These are phyloP conservation scores for Trichomonas vaginalis DNA, from an alignment of 208 protist species.

Conservation along the genomic window DNA sequence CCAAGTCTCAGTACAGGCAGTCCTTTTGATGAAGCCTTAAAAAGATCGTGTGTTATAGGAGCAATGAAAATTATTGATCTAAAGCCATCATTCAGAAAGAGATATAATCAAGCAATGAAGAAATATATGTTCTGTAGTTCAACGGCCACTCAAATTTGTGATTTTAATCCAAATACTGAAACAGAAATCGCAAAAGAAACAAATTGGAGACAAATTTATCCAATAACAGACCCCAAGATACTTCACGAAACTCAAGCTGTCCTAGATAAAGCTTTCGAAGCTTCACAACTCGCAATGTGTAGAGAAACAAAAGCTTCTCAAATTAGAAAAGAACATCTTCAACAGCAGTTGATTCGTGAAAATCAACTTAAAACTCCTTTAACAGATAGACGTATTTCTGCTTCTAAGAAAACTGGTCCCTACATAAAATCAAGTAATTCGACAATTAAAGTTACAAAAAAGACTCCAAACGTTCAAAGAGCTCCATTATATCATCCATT, in stretches of 20 bases:
- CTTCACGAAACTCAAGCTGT: neutral
- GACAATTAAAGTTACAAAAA: neutral
- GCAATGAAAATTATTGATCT: conserved; percentile 28
- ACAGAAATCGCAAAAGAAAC: neutral
- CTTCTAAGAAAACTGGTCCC: neutral
- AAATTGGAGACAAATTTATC: neutral
- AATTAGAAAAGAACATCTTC: neutral
- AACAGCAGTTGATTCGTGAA: neutral
- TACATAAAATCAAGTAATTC: neutral
- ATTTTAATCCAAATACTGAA: neutral
- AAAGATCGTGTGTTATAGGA: conserved; percentile 19
- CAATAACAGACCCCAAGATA: neutral
- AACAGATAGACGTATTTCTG: neutral
- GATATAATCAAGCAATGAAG: neutral
- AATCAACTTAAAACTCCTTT: neutral
- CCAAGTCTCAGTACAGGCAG: conserved; percentile 25
- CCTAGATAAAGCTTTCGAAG: neutral
- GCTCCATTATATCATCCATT: neutral
- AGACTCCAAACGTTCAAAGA: neutral
- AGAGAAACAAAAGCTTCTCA: neutral
- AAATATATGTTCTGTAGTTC: neutral
- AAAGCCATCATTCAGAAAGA: neutral
- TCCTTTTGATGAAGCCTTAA: conserved; percentile 23
- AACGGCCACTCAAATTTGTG: neutral
- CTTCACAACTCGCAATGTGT: neutral